Evolutionary conservation across 2,329 filamentous ascomycete genomes (phyloP).

Genomic region (Trichoderma hamatum): DNA sequence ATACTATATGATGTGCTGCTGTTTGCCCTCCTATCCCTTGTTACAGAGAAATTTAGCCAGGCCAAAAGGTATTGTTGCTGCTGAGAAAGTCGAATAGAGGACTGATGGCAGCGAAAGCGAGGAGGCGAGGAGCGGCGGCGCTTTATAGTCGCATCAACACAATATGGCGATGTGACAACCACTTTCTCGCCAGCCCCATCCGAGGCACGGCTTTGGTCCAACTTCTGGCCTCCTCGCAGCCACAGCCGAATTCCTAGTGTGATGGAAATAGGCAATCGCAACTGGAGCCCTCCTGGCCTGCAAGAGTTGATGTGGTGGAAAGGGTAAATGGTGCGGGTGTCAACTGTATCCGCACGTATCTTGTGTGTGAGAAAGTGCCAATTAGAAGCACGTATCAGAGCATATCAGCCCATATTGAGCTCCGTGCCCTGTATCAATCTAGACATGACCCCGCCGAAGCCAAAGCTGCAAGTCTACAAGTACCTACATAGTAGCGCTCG

Average conservation of each 20-base stretch:
- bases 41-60: not conserved
- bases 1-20: not conserved
- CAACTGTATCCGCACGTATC: not conserved
- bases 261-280: conserved; percentile 7
- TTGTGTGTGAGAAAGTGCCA: not conserved
- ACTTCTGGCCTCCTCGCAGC: not conserved
- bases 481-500: not conserved
- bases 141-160: conserved; percentile 16
- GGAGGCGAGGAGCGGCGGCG: not conserved
- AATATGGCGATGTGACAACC: not conserved
- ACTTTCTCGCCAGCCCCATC: not conserved
- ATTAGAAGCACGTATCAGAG: not conserved
- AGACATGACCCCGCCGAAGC: not conserved
- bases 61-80: not conserved
- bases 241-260: not conserved
- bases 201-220: not conserved
- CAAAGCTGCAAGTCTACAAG: not conserved
- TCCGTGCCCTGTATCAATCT: not conserved
- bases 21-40: not conserved
- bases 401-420: not conserved
- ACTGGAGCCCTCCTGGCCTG: not conserved
- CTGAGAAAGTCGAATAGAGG: not conserved
- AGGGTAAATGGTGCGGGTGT: not conserved
- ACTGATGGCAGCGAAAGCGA: not conserved
- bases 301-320: not conserved